Evolutionary conservation across 1,284 basidiomycete species (phyloP), one percentile per base, ranked within the genome.

Genomic region (Ustilago cynodontis): DNA sequence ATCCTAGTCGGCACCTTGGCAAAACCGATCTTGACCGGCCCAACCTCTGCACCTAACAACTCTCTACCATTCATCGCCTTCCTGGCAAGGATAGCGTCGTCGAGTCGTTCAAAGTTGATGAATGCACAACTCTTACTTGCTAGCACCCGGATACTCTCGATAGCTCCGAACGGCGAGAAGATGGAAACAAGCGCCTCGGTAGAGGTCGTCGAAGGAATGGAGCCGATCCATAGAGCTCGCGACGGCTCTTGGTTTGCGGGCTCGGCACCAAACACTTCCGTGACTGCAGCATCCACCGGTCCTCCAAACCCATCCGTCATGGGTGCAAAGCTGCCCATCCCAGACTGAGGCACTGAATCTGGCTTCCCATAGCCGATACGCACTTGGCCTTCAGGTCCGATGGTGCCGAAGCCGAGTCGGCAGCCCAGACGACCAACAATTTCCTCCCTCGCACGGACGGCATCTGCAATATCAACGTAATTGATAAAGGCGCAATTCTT

Each of bases 401-500:
- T 93, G 2, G 70, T 66, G 41, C 71, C 71, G 61, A 93, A 92
- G 3, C 88, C 76, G 76, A 98, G 94, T 76, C 95, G 93, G 5
- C 95, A 95, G 41, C 94, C 94, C 41, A 98, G 90, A 33, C 95
- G 92, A 84, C 95, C 97, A 58, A 97, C 89, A 20, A 98, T 94
- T 86, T 99, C 97, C 45, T 99, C 96, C 83, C 96, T 94, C 7
- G 96, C 96, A 64, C 93, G 92, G 69, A 98, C 92, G 20, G 96
- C 97, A 86, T 98, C 96, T 1, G 91, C 90, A 83, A 94, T 92
- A 79, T 97, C 95, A 62, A 97, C 93, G 85, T 96, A 99, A 87
- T 99, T 99, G 86, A 99, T 95, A 86, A 99, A 99, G 10, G 95
- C 96, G 85, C 97, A 99, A 85, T 96, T 95, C 94, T 99, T 98